These are phyloP conservation scores for Suillus tomentosus DNA, from an alignment of 768 basidiomycete genomes.

Conservation along the genomic window DNA sequence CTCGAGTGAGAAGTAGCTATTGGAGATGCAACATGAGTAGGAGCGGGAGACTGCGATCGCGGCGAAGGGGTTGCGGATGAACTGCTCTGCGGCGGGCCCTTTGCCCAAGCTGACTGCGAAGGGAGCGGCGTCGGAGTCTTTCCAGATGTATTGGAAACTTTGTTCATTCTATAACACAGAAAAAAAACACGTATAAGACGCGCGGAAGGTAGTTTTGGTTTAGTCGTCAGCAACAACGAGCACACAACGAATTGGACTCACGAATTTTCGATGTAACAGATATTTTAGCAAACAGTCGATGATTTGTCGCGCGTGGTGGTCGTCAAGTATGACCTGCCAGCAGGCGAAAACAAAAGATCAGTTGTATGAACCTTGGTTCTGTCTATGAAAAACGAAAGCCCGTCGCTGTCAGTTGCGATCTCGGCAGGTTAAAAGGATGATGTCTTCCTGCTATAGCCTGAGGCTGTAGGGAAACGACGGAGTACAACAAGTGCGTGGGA, in stretches of 20 bases:
- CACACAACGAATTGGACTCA: conserved; percentile 35
- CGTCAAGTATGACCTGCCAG: conserved; percentile 91
- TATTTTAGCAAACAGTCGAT: conserved; percentile 51
- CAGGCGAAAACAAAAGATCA: conserved; percentile 67
- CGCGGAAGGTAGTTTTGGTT: neutral
- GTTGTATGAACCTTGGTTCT: conserved; percentile 44
- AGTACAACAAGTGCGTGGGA: conserved; percentile 36
- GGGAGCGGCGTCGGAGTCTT: conserved; percentile 76
- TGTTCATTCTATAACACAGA: conserved; percentile 78
- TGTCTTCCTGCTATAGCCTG: conserved; percentile 36
- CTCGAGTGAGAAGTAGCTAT: conserved; percentile 66
- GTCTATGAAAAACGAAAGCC: conserved; percentile 41
- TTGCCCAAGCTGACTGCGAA: conserved; percentile 88
- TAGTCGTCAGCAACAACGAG: conserved; percentile 9
- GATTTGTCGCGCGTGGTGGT: conserved; percentile 71
- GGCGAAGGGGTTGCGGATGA: conserved; percentile 57
- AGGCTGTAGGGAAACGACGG: conserved; percentile 42
- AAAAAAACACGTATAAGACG: conserved; percentile 8
- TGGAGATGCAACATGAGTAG: conserved; percentile 47
- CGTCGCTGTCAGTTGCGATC: conserved; percentile 41
- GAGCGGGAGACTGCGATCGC: conserved; percentile 79
- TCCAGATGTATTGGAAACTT: conserved; percentile 74
- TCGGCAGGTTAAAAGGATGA: conserved; percentile 22
- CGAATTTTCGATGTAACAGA: conserved; percentile 42
- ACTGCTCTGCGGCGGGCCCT: conserved; percentile 70